Evolutionary conservation across 1,284 basidiomycete species (phyloP).

Genomic region (Cystobasidium pallidum): DNA sequence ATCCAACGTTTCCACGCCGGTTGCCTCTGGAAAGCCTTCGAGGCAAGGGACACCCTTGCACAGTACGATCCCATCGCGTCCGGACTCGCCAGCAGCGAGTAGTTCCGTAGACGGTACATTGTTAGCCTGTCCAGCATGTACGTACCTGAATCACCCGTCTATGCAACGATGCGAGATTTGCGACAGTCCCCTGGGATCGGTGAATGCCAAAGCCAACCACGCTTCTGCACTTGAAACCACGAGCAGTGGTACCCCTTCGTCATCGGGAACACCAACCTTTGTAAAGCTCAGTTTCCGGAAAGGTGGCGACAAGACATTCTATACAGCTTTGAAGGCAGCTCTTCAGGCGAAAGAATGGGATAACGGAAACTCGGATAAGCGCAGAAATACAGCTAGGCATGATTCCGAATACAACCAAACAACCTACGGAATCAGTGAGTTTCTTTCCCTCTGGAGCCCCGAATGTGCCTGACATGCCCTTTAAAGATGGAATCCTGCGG

Average conservation of each 20-base stretch:
- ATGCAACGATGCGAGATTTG: slow-evolving; percentile 85
- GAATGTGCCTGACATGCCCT: not conserved
- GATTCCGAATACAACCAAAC: not conserved
- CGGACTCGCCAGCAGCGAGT: slow-evolving; percentile 5
- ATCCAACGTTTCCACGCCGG: slow-evolving; percentile 47
- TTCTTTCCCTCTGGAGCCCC: not conserved
- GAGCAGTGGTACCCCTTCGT: slow-evolving; percentile 56
- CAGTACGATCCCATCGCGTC: slow-evolving; percentile 34
- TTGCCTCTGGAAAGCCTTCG: slow-evolving; percentile 50
- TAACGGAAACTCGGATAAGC: not conserved
- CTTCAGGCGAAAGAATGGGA: slow-evolving; percentile 80
- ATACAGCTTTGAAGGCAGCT: slow-evolving; percentile 74
- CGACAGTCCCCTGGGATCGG: slow-evolving; percentile 64
- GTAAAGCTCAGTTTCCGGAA: slow-evolving; percentile 78
- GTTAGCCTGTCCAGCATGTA: slow-evolving; percentile 80
- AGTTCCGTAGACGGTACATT: slow-evolving; percentile 37
- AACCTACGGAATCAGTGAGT: slow-evolving; percentile 59
- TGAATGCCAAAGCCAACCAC: slow-evolving; percentile 48
- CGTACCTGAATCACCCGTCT: slow-evolving; percentile 84
- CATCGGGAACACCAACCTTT: slow-evolving; percentile 44
- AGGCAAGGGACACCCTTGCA: not conserved
- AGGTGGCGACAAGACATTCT: slow-evolving; percentile 85
- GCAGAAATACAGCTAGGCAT: not conserved
- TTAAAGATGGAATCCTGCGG: slow-evolving; percentile 74
- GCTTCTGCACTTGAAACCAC: slow-evolving; percentile 66